phyloP scores from a whole-genome alignment of 139 green algal species.

The Micromonas commoda region DNA sequence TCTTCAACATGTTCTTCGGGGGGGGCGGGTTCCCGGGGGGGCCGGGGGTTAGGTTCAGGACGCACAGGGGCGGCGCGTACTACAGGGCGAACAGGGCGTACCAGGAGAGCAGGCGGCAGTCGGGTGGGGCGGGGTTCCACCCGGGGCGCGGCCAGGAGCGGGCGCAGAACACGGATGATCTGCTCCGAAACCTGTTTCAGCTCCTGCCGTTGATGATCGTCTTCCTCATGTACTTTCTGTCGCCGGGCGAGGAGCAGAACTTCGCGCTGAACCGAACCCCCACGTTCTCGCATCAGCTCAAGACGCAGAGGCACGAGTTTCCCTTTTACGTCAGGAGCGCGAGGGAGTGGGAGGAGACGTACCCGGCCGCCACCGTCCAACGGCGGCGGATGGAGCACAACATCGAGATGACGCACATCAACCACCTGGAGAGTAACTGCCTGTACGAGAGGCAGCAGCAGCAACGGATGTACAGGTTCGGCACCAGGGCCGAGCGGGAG shows the following conservation, averaged over 20 bases:
- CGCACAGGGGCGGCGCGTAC: not conserved
- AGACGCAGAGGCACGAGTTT: not conserved
- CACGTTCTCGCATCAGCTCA: not conserved
- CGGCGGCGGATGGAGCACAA: not conserved
- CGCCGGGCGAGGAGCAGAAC: not conserved
- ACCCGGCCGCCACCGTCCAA: not conserved
- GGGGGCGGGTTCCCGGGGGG: not conserved
- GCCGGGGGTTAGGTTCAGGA: not conserved
- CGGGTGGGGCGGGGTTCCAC: not conserved
- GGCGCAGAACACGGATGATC: not conserved
- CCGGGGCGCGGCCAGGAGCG: not conserved
- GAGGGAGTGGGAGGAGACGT: not conserved
- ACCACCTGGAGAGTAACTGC: not conserved
- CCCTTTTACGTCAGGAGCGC: slow-evolving; percentile 13
- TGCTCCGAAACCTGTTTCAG: slow-evolving; percentile 10
- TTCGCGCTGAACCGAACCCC: not conserved
- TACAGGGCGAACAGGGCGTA: not conserved
- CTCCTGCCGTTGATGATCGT: slow-evolving; percentile 6
- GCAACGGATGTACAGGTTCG: not conserved
- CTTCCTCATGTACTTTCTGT: slow-evolving; percentile 2
- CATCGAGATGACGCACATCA: not conserved
- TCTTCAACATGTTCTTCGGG: slow-evolving; percentile 33
- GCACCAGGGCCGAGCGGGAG: not conserved
- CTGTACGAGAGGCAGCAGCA: not conserved
- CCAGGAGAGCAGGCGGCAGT: not conserved